phyloP scores from a whole-genome alignment of 805 yeast species.

The Barnettozyma populi region DNA sequence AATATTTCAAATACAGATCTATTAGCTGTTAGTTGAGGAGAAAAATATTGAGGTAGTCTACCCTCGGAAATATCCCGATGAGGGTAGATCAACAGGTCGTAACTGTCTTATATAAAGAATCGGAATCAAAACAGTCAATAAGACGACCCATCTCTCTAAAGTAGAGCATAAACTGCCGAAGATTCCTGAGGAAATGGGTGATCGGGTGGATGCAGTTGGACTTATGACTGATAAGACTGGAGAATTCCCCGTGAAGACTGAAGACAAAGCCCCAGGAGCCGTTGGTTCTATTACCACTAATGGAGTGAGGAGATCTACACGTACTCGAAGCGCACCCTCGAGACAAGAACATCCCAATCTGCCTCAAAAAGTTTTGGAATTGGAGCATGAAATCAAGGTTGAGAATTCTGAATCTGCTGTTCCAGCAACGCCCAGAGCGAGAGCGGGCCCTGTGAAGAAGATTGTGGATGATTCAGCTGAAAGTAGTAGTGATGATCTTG shows the following conservation, averaged over 20 bases:
- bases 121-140: background rate
- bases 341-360: background rate
- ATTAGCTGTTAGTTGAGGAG: no score
- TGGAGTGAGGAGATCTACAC: background rate
- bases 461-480: background rate
- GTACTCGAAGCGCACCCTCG: background rate
- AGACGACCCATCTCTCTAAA: background rate
- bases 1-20: no score
- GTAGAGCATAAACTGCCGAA: background rate
- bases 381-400: background rate
- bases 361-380: background rate
- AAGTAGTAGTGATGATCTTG: slow-evolving; percentile 1
- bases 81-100: background rate
- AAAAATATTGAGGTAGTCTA: background rate
- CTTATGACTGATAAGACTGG: background rate
- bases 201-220: background rate
- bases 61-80: background rate
- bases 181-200: background rate
- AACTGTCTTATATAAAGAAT: background rate
- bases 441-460: background rate
- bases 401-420: background rate
- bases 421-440: background rate
- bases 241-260: background rate
- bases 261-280: background rate
- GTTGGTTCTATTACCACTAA: background rate